A percentile compares a stretch with the other conserved stretches of the same genome.
These are phyloP conservation scores for Cryphonectria radicalis DNA, from an alignment of 2,329 filamentous ascomycete genomes.

Conservation along the genomic window DNA sequence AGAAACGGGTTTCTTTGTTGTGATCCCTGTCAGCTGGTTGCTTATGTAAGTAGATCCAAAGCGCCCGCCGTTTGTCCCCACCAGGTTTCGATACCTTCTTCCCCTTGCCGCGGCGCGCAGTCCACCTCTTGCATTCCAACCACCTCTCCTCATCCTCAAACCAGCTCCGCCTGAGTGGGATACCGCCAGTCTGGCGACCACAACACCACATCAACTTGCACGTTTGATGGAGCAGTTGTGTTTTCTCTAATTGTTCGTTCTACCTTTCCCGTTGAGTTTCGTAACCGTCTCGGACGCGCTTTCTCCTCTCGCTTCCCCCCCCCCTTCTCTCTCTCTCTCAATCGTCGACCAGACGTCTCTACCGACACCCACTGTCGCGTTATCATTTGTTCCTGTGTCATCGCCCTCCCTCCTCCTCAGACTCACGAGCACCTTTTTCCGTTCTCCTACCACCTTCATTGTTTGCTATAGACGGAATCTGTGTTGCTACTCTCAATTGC, in stretches of 20 bases:
- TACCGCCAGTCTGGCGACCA: conserved; percentile 23
- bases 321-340: conserved; percentile 16
- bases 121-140: not conserved
- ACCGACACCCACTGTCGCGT: conserved; percentile 29
- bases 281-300: conserved; percentile 21
- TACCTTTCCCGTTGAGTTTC: conserved; percentile 31
- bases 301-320: conserved; percentile 29
- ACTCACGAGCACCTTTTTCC: conserved; percentile 19
- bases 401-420: conserved; percentile 37
- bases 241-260: conserved; percentile 32
- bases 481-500: conserved; percentile 28
- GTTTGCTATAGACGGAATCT: conserved; percentile 29
- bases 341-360: conserved; percentile 26
- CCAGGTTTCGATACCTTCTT: conserved; percentile 5
- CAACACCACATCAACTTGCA: conserved; percentile 21
- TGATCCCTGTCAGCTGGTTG: not conserved
- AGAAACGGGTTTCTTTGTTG: conserved; percentile 3
- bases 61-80: not conserved
- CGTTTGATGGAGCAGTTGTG: conserved; percentile 24
- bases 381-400: conserved; percentile 52
- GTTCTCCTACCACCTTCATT: conserved; percentile 26
- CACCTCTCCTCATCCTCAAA: conserved; percentile 19
- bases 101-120: conserved; percentile 4
- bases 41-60: not conserved
- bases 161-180: conserved; percentile 25